These are phyloP conservation scores for Scenedesmus sp. DNA, from an alignment of 163 green algal genomes.

Conservation along the genomic window DNA sequence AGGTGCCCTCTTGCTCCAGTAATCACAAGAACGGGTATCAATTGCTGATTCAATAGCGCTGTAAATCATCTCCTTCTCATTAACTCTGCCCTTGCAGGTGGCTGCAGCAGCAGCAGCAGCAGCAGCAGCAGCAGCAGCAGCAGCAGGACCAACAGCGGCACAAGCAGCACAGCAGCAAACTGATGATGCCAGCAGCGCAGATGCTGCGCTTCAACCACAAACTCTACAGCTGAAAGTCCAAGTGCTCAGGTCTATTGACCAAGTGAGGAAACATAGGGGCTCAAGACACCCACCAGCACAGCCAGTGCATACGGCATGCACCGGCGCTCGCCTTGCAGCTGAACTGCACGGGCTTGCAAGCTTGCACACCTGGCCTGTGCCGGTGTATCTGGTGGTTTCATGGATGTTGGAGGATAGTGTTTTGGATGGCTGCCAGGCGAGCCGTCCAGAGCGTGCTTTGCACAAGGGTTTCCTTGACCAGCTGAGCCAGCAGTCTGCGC, in stretches of 20 bases:
- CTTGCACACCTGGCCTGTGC: too few species aligned
- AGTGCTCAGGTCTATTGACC: slow-evolving; percentile 25
- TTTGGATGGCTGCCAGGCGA: too few species aligned
- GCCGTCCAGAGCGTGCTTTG: too few species aligned
- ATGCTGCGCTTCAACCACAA: neutral
- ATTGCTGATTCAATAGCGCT: too few species aligned
- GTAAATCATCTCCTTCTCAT: too few species aligned
- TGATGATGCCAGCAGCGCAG: neutral
- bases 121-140: slow-evolving; percentile 24
- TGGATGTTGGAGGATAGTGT: too few species aligned
- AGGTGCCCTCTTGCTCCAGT: neutral
- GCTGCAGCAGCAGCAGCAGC: neutral
- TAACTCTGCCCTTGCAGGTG: neutral
- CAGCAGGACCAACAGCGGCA: neutral
- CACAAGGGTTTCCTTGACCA: too few species aligned
- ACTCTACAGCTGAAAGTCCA: slow-evolving; percentile 26
- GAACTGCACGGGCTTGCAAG: too few species aligned
- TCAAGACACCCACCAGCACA: neutral
- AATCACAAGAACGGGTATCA: too few species aligned
- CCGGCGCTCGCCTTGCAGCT: too few species aligned
- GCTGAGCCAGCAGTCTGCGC: too few species aligned
- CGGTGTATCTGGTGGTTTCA: too few species aligned
- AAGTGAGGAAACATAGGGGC: neutral
- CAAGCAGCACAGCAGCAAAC: neutral
- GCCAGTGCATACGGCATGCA: neutral